Percentiles rank a stretch among this genome's conserved stretches.
phyloP scores from a whole-genome alignment of 2,329 filamentous ascomycete species.

The Botrytis cinerea region DNA sequence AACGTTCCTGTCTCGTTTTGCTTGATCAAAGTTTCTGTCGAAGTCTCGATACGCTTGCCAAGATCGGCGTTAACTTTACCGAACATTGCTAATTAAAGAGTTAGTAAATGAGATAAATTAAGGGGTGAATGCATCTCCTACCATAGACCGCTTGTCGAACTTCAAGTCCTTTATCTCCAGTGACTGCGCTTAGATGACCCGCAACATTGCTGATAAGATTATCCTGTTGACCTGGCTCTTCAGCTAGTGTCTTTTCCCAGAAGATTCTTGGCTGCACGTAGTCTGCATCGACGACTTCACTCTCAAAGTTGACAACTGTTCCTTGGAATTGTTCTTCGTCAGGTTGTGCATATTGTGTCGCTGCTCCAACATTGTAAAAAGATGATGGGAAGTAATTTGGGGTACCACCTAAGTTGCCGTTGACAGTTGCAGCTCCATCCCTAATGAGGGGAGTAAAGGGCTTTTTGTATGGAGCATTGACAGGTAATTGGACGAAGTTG shows the following conservation, averaged over 20 bases:
- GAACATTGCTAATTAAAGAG: background rate
- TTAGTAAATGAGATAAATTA: background rate
- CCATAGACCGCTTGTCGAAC: conserved; percentile 48
- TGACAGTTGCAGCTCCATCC: conserved; percentile 43
- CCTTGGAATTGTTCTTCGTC: conserved; percentile 5
- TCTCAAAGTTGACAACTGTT: conserved; percentile 4
- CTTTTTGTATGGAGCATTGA: conserved; percentile 47
- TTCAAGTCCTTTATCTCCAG: conserved; percentile 40
- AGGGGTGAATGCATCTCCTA: conserved; percentile 44
- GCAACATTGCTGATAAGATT: conserved; percentile 39
- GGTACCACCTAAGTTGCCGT: conserved; percentile 48
- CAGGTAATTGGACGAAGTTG: conserved; percentile 59
- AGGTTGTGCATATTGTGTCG: background rate
- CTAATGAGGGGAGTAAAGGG: conserved; percentile 44
- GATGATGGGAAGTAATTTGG: conserved; percentile 44
- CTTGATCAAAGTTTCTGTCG: conserved; percentile 10
- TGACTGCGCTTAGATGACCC: conserved; percentile 53
- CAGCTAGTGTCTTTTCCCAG: conserved; percentile 36
- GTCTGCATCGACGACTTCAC: conserved; percentile 43
- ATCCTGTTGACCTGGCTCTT: conserved; percentile 23
- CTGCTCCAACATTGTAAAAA: background rate
- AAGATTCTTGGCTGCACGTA: conserved; percentile 44
- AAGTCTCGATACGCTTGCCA: conserved; percentile 3
- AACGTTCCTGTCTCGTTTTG: background rate
- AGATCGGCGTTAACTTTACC: conserved; percentile 8